Conservation (phyloP, 1,139 yeast genomes). For the Ogataea hybrid region DNA sequence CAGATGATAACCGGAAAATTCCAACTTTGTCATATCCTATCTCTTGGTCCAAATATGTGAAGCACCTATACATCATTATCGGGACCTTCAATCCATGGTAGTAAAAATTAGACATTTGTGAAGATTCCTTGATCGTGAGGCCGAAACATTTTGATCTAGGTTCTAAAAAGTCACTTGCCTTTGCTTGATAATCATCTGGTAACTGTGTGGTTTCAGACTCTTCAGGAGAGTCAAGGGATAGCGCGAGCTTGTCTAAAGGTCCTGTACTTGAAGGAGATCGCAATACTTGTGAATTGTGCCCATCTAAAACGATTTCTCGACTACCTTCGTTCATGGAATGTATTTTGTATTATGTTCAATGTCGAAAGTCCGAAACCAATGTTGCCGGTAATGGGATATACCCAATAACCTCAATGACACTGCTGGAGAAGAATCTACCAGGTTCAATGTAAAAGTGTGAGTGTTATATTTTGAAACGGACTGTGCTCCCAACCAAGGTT, state of each 20-base stretch:
- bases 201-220: no score
- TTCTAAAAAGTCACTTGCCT: constrained; percentile 4
- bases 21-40: constrained; percentile 81
- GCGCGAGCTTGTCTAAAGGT: neutral
- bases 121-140: constrained; percentile 23
- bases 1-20: constrained; percentile 79
- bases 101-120: constrained; percentile 36
- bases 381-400: constrained; percentile 1
- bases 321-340: neutral
- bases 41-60: constrained; percentile 61
- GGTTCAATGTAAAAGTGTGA: constrained; percentile 1
- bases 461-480: neutral
- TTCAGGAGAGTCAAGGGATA: neutral
- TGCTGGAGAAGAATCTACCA: neutral
- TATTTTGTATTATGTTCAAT: neutral
- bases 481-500: neutral
- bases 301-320: neutral
- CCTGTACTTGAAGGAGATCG: neutral
- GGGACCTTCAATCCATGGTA: constrained; percentile 48
- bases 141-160: constrained; percentile 21
- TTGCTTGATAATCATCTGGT: neutral
- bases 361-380: neutral
- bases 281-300: neutral
- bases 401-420: constrained; percentile 5
- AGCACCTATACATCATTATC: constrained; percentile 66